Percentiles rank a stretch among this genome's conserved stretches.
Conservation (phyloP, 2,329 filamentous ascomycete species). For the Dactylellina drechsleri region DNA sequence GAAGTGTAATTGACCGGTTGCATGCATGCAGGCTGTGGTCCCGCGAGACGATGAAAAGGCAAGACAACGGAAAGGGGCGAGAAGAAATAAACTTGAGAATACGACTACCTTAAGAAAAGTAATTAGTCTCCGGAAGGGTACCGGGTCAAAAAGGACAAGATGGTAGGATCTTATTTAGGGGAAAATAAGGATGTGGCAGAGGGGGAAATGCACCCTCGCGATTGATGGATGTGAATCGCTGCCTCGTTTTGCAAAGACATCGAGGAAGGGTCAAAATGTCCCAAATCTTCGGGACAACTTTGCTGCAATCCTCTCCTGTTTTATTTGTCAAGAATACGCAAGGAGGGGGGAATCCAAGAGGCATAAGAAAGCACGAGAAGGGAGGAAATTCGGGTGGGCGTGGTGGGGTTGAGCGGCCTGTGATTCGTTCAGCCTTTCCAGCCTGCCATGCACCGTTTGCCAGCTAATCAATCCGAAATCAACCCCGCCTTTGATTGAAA, state of each 20-base stretch:
- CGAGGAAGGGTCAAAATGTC: constrained; percentile 6
- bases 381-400: constrained; percentile 23
- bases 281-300: constrained; percentile 31
- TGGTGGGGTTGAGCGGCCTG: constrained; percentile 46
- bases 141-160: neutral
- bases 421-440: constrained; percentile 38
- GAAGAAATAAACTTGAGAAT: neutral
- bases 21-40: constrained; percentile 13
- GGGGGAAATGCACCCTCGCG: neutral
- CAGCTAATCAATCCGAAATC: constrained; percentile 49
- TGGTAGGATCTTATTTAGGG: neutral
- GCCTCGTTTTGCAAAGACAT: constrained; percentile 15
- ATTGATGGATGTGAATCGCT: neutral
- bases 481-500: constrained; percentile 28
- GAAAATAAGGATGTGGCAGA: too few species aligned
- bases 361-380: too few species aligned
- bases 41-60: neutral
- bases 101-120: neutral
- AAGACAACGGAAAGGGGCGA: constrained; percentile 20
- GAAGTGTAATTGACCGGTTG: constrained; percentile 47
- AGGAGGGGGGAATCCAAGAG: too few species aligned
- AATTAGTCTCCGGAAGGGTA: neutral
- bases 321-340: constrained; percentile 17
- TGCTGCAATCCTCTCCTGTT: neutral
- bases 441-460: constrained; percentile 24